Evolutionary conservation across 805 yeast species (phyloP).

Genomic region (Wickerhamiella azyma): DNA sequence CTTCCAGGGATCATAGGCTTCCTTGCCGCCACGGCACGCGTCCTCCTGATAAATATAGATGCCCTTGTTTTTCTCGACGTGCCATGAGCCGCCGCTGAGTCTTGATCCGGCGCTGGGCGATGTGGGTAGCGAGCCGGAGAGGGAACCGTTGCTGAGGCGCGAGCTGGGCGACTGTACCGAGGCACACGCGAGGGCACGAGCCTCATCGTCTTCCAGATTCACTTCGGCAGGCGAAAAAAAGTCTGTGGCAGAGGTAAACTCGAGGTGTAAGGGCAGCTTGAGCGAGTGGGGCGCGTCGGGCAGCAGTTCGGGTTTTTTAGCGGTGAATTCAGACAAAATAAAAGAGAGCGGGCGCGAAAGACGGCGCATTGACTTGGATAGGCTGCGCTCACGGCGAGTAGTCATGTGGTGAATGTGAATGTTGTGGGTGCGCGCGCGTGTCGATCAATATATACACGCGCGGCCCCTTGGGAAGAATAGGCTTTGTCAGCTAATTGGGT

Average conservation of each 20-base stretch:
- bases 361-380: conserved; percentile 2
- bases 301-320: neutral
- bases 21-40: neutral
- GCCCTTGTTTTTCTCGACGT: conserved; percentile 1
- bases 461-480: too few species aligned
- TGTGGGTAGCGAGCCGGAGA: neutral
- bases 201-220: neutral
- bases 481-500: too few species aligned
- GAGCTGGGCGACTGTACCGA: too few species aligned
- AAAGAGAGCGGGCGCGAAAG: conserved; percentile 6
- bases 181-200: too few species aligned
- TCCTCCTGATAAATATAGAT: conserved; percentile 7
- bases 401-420: neutral
- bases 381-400: conserved; percentile 1
- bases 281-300: neutral
- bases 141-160: too few species aligned
- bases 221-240: neutral
- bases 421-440: neutral
- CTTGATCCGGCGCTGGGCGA: conserved; percentile 1
- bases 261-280: neutral
- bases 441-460: neutral
- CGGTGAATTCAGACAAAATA: conserved; percentile 1
- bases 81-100: conserved; percentile 2
- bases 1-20: conserved; percentile 6
- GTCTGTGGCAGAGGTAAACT: neutral